Percentiles rank a stretch among this genome's conserved stretches.
phyloP scores from a whole-genome alignment of 2,329 filamentous ascomycete genomes.

The Penicillium sp. region DNA sequence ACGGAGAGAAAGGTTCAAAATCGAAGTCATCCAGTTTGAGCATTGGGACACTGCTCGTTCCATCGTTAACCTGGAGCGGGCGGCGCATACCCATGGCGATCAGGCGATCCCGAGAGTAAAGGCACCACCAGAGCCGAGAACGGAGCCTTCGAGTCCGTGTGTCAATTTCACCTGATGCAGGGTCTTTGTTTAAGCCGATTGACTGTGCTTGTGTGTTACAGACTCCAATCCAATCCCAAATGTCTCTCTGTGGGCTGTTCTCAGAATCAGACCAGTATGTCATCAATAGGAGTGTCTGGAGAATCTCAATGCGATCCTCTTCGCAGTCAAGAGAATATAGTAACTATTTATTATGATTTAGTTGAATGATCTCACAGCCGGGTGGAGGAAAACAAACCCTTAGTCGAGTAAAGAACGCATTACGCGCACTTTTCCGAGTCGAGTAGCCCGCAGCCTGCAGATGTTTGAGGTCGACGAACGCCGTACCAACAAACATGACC shows the following conservation, averaged over 20 bases:
- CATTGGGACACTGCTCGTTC: conserved; percentile 88
- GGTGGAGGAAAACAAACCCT: conserved; percentile 47
- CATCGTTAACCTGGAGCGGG: conserved; percentile 77
- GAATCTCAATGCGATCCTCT: conserved; percentile 69
- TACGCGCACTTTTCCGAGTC: conserved; percentile 67
- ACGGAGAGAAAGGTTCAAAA: conserved; percentile 56
- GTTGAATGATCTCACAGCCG: neutral
- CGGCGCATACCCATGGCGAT: conserved; percentile 82
- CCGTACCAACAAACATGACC: conserved; percentile 83
- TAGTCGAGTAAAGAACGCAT: conserved; percentile 73
- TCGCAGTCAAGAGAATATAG: conserved; percentile 90
- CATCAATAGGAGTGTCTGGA: conserved; percentile 77
- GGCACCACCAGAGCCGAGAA: conserved; percentile 90
- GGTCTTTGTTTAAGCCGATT: conserved; percentile 75
- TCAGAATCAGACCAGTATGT: conserved; percentile 92
- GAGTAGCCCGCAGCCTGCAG: conserved; percentile 65
- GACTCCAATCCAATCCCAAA: conserved; percentile 90
- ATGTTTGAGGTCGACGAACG: conserved; percentile 68
- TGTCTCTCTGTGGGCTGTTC: conserved; percentile 76
- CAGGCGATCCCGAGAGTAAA: conserved; percentile 81
- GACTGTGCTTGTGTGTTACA: conserved; percentile 80
- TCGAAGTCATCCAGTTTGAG: conserved; percentile 71
- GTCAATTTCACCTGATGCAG: conserved; percentile 53
- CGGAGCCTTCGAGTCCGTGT: conserved; percentile 61
- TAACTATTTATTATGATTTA: conserved; percentile 44